Percentiles rank a stretch among this genome's conserved stretches.
Conservation (phyloP, 2,329 filamentous ascomycete species). For the Phaeosphaeria sp. region DNA sequence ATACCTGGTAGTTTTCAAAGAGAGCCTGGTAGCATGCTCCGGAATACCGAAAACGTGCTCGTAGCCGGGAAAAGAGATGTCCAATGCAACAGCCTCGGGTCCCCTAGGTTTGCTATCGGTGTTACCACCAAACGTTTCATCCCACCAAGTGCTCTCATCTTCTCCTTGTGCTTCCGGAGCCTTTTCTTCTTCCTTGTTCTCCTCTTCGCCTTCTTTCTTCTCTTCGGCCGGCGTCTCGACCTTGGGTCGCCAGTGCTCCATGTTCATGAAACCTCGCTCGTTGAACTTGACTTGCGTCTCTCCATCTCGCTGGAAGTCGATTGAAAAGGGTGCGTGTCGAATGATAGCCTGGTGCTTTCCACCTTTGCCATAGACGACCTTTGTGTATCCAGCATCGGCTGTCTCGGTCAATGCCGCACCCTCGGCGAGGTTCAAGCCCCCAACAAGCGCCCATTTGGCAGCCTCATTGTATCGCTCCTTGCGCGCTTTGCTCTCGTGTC, state of each 20-base stretch:
- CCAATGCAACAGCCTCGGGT: slow-evolving; percentile 87
- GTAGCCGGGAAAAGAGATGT: slow-evolving; percentile 91
- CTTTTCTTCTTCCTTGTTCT: slow-evolving; percentile 51
- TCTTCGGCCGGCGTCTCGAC: slow-evolving; percentile 66
- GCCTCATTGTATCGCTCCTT: slow-evolving; percentile 97
- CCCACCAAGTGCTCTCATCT: slow-evolving; percentile 96
- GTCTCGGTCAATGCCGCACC: slow-evolving; percentile 72
- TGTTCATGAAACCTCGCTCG: slow-evolving; percentile 84
- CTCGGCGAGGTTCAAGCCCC: slow-evolving; percentile 75
- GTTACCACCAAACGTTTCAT: slow-evolving; percentile 93
- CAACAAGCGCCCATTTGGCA: slow-evolving; percentile 84
- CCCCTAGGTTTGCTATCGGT: slow-evolving; percentile 95
- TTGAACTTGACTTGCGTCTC: slow-evolving; percentile 86
- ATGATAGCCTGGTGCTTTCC: slow-evolving; percentile 83
- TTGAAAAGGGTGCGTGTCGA: slow-evolving; percentile 78
- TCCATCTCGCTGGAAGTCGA: slow-evolving; percentile 87
- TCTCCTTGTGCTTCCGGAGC: slow-evolving; percentile 57
- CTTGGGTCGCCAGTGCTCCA: slow-evolving; percentile 96
- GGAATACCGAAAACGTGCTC: slow-evolving; percentile 93
- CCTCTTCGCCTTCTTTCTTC: slow-evolving; percentile 57
- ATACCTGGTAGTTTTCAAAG: slow-evolving; percentile 83
- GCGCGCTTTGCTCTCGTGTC: slow-evolving; percentile 80
- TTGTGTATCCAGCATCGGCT: slow-evolving; percentile 71
- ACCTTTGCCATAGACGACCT: slow-evolving; percentile 77
- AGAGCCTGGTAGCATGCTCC: slow-evolving; percentile 87